phyloP scores from a whole-genome alignment of 1,284 basidiomycete genomes.

The Neolentinus lepideus region DNA sequence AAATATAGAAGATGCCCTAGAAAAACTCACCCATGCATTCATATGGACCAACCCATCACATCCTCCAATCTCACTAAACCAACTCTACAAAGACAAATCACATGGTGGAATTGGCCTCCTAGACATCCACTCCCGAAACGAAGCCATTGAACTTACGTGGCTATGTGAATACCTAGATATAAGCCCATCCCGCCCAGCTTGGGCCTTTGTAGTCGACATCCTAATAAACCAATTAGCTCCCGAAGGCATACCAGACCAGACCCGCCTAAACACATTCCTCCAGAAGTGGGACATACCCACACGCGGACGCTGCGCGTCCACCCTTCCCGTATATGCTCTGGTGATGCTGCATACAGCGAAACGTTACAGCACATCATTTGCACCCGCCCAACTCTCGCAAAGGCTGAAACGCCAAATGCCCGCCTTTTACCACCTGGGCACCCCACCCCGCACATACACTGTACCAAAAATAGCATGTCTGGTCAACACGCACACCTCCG shows the following conservation, averaged over 20 bases:
- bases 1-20: constrained; percentile 12
- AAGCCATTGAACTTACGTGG: background rate
- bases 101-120: background rate
- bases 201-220: background rate
- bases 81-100: background rate
- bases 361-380: background rate
- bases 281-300: background rate
- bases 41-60: constrained; percentile 5
- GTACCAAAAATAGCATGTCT: background rate
- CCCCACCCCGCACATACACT: background rate
- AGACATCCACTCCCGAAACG: background rate
- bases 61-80: background rate
- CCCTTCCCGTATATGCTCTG: background rate
- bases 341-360: background rate
- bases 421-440: background rate
- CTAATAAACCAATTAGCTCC: background rate
- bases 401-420: background rate
- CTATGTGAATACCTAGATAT: background rate
- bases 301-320: no score
- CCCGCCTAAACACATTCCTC: background rate
- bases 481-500: background rate
- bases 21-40: constrained; percentile 10
- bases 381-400: background rate
- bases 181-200: background rate
- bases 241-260: background rate